Evolutionary conservation across 2,329 filamentous ascomycete species (phyloP), one percentile per base, ranked within the genome.

Genomic region (Xylariales sp.): DNA sequence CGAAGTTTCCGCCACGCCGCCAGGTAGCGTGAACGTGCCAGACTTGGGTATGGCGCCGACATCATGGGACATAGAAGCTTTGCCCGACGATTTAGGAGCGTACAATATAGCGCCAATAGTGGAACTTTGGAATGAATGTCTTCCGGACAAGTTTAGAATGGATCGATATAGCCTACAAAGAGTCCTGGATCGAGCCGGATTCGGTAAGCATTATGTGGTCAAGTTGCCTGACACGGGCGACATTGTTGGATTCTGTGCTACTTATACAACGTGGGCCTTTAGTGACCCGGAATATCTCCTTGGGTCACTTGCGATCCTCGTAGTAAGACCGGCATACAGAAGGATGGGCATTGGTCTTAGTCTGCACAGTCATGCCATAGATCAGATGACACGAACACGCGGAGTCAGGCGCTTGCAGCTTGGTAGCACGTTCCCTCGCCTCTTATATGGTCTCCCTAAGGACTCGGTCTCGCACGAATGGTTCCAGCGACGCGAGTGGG

Each of bases 161-260:
- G 57, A 64, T 36, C 58, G 54, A 14, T 57, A 59, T 31, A 58
- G 58, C 4, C 61, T 81, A 4, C 63, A 63, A 19, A 62, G 63
- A 2, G 54, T 81, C 1, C 63, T 82, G 4, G 62, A 68, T 43
- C 69, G 76, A 31, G 69, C 74, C 41, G 77, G 76, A 28, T 80
- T 76, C 46, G 66, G 69, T 7, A 74, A 73, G 62, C 75, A 81
- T 56, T 77, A 76, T 47, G 61, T 78, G 21, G 73, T 80, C 20
- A 68, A 69, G 36, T 66, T 73, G n/a, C 65, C 70, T 2, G 56
- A 55, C 9, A 66, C 57, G 3, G 56, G 56, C 6, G 62, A 65
- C 25, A 50, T 76, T 18, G 53, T 81, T 27, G 78, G 76, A 0
- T 80, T 81, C 46, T 80, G 76, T 51, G 76, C 76, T 8, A 80